Base-by-base conservation (phyloP, 441 rosid species). In the Populus trichocarpa region DNA sequence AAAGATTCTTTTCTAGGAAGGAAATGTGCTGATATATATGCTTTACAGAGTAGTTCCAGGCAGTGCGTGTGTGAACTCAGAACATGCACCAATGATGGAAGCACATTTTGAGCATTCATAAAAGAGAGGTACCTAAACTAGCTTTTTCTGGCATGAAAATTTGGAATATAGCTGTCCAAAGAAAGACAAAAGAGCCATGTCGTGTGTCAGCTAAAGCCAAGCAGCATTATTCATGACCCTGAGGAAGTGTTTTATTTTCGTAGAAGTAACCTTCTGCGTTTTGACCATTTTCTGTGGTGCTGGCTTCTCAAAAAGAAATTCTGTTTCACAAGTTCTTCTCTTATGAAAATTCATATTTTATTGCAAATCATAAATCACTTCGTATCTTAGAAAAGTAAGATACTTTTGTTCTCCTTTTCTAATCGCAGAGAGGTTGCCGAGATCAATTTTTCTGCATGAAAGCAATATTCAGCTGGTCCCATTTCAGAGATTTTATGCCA, bases 391-490 rank as follows among this genome's bases (percentile, higher is more conserved):
- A 25, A n/a, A 32, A 32, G 30, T 6, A 57, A 73, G 50, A n/a
- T 32, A 3, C 38, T 10, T 73, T 33, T 59, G 8, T 6, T 16
- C 57, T 14, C 23, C n/a, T n/a, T 4, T 36, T 20, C 42, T 22
- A 20, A 20, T n/a, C 5, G 8, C 9, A 5, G 8, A 23, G 18
- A 6, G 33, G 1, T 25, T 25, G 1, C 14, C 3, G 6, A 4
- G 12, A 71, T 70, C 63, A 70, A 50, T 18, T 23, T 12, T 71
- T 13, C 50, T 36, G 38, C 13, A n/a, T 59, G 72, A 38, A 57
- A 20, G 71, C 78, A 77, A 82, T 82, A 79, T 77, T 75, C 73
- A 65, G 46, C 72, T 7, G 81, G 85, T 28, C 81, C 74, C 76
- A 13, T 67, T 13, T 46, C 63, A 26, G 71, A 67, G 81, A 81